Evolutionary conservation across 2,329 filamentous ascomycete species (phyloP).

Genomic region (Hypoxylon sp.): DNA sequence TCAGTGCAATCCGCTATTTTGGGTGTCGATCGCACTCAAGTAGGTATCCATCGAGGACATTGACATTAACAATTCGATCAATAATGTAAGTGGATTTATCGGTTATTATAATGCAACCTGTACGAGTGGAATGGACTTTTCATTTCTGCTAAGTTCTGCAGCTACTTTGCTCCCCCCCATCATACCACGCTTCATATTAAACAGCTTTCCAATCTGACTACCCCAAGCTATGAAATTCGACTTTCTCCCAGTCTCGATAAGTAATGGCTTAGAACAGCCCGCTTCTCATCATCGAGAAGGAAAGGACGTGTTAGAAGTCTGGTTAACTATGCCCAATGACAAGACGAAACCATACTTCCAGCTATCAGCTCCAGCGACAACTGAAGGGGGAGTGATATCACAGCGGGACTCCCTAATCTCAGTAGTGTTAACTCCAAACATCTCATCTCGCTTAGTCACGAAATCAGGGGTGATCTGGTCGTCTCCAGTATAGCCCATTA

Average conservation of each 20-base stretch:
- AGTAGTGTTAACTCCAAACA: conserved; percentile 48
- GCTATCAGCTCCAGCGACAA: conserved; percentile 42
- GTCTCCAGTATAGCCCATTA: conserved; percentile 72
- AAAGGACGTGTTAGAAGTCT: conserved; percentile 34
- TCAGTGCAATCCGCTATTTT: too few species aligned
- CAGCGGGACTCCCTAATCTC: conserved; percentile 41
- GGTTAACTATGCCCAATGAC: conserved; percentile 33
- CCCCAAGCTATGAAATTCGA: not conserved
- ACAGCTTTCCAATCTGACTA: not conserved
- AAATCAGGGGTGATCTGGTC: conserved; percentile 60
- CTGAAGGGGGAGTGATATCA: conserved; percentile 37
- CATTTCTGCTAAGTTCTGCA: conserved; percentile 1
- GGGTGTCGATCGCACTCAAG: too few species aligned
- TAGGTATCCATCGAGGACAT: too few species aligned
- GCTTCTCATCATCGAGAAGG: conserved; percentile 14
- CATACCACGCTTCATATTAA: not conserved
- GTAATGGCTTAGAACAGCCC: conserved; percentile 17
- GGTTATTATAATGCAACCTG: not conserved
- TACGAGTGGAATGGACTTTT: conserved; percentile 12
- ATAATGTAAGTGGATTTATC: not conserved
- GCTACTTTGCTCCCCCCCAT: not conserved
- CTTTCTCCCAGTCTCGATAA: not conserved
- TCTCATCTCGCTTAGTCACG: conserved; percentile 40
- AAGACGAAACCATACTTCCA: conserved; percentile 41
- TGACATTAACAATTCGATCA: not conserved